These are phyloP conservation scores for Elasticomyces elasticus DNA, from an alignment of 495 filamentous ascomycete genomes.

Conservation along the genomic window DNA sequence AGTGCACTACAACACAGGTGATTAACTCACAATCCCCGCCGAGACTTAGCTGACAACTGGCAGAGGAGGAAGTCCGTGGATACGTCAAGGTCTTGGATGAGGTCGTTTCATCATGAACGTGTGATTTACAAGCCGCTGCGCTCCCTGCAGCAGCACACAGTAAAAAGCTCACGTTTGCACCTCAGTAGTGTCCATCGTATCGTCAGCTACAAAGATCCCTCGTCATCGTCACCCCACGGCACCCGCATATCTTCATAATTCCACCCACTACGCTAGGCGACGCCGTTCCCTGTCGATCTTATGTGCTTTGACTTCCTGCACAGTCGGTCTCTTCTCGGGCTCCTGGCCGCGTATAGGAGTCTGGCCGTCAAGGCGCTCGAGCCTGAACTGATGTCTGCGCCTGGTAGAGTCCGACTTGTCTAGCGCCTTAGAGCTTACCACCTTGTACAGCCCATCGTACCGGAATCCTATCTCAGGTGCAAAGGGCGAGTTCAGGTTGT, in stretches of 20 bases:
- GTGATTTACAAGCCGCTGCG: no score
- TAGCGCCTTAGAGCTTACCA: constrained; percentile 28
- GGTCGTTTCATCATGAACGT: constrained; percentile 26
- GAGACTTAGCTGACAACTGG: not conserved
- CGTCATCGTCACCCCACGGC: no score
- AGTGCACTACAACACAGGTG: constrained; percentile 67
- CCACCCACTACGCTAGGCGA: constrained; percentile 1
- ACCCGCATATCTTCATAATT: not conserved
- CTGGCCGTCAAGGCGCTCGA: constrained; percentile 34
- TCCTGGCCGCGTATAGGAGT: constrained; percentile 34
- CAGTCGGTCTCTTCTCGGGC: constrained; percentile 26
- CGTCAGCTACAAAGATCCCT: no score
- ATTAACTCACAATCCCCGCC: constrained; percentile 31
- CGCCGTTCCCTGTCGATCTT: constrained; percentile 17
- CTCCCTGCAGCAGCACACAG: no score
- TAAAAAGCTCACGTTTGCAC: no score
- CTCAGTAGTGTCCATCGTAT: no score
- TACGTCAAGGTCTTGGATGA: constrained; percentile 42
- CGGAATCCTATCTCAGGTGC: constrained; percentile 41
- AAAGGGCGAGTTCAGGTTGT: constrained; percentile 31
- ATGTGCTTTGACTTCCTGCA: constrained; percentile 24
- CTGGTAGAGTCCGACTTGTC: constrained; percentile 28
- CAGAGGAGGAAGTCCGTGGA: constrained; percentile 47
- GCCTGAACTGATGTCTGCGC: constrained; percentile 32
- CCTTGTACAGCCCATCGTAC: constrained; percentile 50